Evolutionary conservation across 2,329 filamentous ascomycete genomes (phyloP).

Genomic region (Plectosphaerella plurivora): DNA sequence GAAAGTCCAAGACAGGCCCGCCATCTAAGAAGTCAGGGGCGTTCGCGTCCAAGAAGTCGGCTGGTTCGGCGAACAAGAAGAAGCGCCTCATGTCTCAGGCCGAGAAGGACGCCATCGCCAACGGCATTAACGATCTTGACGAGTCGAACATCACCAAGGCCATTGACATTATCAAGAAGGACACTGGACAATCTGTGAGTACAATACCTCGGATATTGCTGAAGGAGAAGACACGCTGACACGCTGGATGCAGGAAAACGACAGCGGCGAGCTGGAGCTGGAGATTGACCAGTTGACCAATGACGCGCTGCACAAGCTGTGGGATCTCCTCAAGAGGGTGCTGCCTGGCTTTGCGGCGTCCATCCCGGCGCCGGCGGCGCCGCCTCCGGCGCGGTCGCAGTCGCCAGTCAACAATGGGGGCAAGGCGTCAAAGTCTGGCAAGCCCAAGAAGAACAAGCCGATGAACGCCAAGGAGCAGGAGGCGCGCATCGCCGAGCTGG

Average conservation of each 20-base stretch:
- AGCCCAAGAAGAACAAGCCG: constrained; percentile 70
- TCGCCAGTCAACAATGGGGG: constrained; percentile 23
- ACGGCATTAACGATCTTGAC: constrained; percentile 76
- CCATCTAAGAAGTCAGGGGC: constrained; percentile 37
- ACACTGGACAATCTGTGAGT: constrained; percentile 71
- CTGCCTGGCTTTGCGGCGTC: constrained; percentile 26
- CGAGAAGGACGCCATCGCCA: constrained; percentile 89
- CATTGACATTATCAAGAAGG: constrained; percentile 84
- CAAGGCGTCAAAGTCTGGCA: constrained; percentile 33
- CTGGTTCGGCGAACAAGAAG: constrained; percentile 35
- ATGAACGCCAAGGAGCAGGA: constrained; percentile 70
- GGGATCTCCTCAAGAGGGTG: constrained; percentile 39
- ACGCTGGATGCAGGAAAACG: constrained; percentile 42
- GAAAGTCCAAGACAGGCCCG: constrained; percentile 45
- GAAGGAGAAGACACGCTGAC: constrained; percentile 3
- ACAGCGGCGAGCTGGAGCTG: constrained; percentile 53
- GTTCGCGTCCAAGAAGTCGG: constrained; percentile 25
- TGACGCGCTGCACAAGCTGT: constrained; percentile 50
- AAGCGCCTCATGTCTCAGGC: constrained; percentile 65
- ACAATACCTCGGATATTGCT: constrained; percentile 19
- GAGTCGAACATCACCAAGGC: constrained; percentile 74
- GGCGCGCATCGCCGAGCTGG: constrained; percentile 56
- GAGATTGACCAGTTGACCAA: constrained; percentile 54
- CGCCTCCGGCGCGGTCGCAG: constrained; percentile 14
- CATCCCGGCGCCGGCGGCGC: constrained; percentile 6